Base-by-base conservation (phyloP, 2,329 filamentous ascomycete species). In the Microsporum audouinii region DNA sequence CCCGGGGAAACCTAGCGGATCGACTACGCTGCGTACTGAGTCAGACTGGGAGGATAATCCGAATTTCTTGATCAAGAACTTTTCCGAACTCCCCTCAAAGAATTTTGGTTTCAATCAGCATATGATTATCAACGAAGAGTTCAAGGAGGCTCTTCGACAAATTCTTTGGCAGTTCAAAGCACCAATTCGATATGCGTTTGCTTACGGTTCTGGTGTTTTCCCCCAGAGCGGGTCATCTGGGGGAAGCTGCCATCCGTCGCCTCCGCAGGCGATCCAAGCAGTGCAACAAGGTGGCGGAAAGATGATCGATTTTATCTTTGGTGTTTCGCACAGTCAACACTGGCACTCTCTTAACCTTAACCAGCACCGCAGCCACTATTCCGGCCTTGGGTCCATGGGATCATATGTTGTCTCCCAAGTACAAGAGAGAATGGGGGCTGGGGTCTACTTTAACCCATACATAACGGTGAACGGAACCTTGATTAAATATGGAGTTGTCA, bases 301-400 rank as follows among this genome's bases (percentile, higher is more conserved):
- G 77, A 95, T 97, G 86, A 95, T 99, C 65, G 94, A 99, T 75
- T 96, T 99, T 72, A 95, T 99, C 67, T 94, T 99, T 71, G 94
- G 92, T 31, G 92, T 97, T 8, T 89, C 89, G 0, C 89, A 95
- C 73, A 90, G 88, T 0, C 88, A 99, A 71, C 94, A 99, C 76
- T 99, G 92, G 89, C 94, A 99, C 76, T 91, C 88, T 38, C 80
- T 99, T 63, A 99, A 99, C 70, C 79, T 99, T 67, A 58, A 63
- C 47, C 57, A 66, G 17, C 88, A 99, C 71, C 87, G 89, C 5
- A 82, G 95, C 68, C 94, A 99, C 74, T 99, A 99, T 76, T 97
- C 92, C 0, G 86, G 83, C 8, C 78, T 99, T 23, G 89, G 88
- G 1, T 87, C 85, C 12, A 76, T 96, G 23, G 92, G 92, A 1